phyloP scores from a whole-genome alignment of 257 asterid genomes.

The Plantago elongata region DNA sequence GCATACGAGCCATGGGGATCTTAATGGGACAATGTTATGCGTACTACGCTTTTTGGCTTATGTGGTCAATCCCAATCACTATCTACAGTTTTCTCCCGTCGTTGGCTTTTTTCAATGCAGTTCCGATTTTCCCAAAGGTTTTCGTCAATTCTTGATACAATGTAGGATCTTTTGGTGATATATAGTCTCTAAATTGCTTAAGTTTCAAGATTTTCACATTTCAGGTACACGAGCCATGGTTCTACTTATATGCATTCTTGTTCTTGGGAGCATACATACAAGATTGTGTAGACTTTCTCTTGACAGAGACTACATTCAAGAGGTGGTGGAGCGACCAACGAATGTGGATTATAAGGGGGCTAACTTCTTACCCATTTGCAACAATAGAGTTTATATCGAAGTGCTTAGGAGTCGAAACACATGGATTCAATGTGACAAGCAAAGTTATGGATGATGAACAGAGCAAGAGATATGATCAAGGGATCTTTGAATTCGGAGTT shows the following conservation, averaged over 20 bases:
- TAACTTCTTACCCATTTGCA: conserved; percentile 32
- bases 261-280: conserved; percentile 59
- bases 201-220: background rate
- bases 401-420: conserved; percentile 32
- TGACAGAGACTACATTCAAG: conserved; percentile 30
- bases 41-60: conserved; percentile 50
- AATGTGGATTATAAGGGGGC: conserved; percentile 41
- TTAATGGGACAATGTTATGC: conserved; percentile 38
- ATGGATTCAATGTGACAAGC: conserved; percentile 42
- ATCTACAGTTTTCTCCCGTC: conserved; percentile 52
- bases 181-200: background rate
- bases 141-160: background rate
- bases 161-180: background rate
- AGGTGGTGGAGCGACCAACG: conserved; percentile 57
- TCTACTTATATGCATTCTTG: conserved; percentile 40
- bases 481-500: conserved; percentile 38
- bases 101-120: conserved; percentile 43
- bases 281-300: conserved; percentile 47
- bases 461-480: conserved; percentile 34
- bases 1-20: conserved; percentile 39
- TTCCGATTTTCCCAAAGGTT: conserved; percentile 56
- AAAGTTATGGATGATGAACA: conserved; percentile 40
- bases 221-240: conserved; percentile 40
- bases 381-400: conserved; percentile 25
- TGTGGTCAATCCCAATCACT: conserved; percentile 40